phyloP scores from a whole-genome alignment of 2,329 filamentous ascomycete species.

The Volutella citrinella region DNA sequence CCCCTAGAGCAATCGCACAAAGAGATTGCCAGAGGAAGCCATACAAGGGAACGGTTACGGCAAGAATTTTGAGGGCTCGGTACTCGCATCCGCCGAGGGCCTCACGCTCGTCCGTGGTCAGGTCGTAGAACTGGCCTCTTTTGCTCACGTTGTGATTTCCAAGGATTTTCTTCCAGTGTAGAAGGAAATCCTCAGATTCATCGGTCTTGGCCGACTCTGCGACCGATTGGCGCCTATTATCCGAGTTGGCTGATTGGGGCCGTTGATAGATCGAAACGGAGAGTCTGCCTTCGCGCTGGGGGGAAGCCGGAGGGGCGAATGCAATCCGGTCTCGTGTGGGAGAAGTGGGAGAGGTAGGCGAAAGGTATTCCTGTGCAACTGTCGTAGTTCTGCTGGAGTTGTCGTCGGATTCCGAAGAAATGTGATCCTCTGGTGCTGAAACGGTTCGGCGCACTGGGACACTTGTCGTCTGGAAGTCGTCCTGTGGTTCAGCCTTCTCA shows the following conservation, averaged over 20 bases:
- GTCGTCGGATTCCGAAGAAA: constrained; percentile 18
- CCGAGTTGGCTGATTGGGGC: constrained; percentile 2
- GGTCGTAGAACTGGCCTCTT: constrained; percentile 53
- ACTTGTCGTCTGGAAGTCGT: constrained; percentile 7
- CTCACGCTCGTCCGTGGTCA: constrained; percentile 52
- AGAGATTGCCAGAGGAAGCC: constrained; percentile 58
- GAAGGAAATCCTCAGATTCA: constrained; percentile 25
- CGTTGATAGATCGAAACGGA: constrained; percentile 19
- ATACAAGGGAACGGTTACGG: constrained; percentile 59
- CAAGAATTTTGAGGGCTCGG: constrained; percentile 57
- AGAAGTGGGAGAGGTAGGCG: constrained; percentile 1
- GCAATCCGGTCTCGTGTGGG: constrained; percentile 17
- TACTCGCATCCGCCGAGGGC: constrained; percentile 63
- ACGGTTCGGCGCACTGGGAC: constrained; percentile 14
- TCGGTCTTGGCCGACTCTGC: constrained; percentile 17
- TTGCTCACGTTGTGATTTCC: constrained; percentile 40
- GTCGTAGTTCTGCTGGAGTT: constrained; percentile 20
- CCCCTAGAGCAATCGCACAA: constrained; percentile 56
- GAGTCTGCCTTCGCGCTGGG: constrained; percentile 6
- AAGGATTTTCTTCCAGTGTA: constrained; percentile 33
- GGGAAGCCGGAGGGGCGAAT: constrained; percentile 12
- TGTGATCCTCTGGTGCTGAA: constrained; percentile 16
- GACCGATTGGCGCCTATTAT: constrained; percentile 16
- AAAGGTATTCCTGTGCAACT: constrained; percentile 9
- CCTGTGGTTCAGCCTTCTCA: constrained; percentile 11